phyloP scores from a whole-genome alignment of 2,329 filamentous ascomycete genomes.

The Phyllosticta capitalensis region DNA sequence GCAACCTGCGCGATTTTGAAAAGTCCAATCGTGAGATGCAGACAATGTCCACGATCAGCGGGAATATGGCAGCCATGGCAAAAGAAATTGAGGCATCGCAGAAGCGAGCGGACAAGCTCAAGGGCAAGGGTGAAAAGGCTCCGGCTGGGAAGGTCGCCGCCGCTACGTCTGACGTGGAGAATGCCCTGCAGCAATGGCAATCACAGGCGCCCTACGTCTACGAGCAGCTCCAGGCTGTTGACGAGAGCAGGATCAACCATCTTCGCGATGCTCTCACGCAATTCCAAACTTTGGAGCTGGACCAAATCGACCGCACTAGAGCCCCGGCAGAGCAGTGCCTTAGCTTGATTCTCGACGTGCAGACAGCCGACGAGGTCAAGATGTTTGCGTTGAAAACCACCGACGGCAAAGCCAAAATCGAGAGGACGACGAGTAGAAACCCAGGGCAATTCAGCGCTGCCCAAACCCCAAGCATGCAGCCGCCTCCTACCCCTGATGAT shows the following conservation, averaged over 20 bases:
- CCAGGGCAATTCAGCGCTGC: conserved; percentile 2
- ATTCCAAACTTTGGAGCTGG: conserved; percentile 84
- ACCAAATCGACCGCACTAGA: conserved; percentile 69
- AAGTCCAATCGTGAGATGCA: conserved; percentile 64
- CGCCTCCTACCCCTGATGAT: conserved; percentile 39
- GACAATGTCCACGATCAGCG: conserved; percentile 70
- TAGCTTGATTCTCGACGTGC: conserved; percentile 73
- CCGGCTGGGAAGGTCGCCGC: conserved; percentile 68
- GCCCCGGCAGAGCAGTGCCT: conserved; percentile 69
- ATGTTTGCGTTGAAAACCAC: conserved; percentile 49
- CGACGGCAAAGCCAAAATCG: conserved; percentile 25
- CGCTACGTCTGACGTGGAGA: conserved; percentile 64
- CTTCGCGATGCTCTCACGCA: conserved; percentile 86
- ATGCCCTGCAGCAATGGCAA: conserved; percentile 79
- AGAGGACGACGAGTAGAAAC: conserved; percentile 22
- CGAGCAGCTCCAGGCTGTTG: conserved; percentile 80
- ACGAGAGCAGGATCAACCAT: conserved; percentile 82
- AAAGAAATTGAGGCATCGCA: conserved; percentile 78
- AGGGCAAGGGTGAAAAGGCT: conserved; percentile 66
- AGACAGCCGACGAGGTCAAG: conserved; percentile 78
- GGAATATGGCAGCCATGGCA: conserved; percentile 69
- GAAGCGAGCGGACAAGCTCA: conserved; percentile 76
- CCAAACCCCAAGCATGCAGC: conserved; percentile 3
- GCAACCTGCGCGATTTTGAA: conserved; percentile 67
- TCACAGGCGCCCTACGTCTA: conserved; percentile 92